Evolutionary conservation across 306 rosid species (phyloP), one percentile per base, ranked within the genome.

Genomic region (Pterocarpus santalinus): DNA sequence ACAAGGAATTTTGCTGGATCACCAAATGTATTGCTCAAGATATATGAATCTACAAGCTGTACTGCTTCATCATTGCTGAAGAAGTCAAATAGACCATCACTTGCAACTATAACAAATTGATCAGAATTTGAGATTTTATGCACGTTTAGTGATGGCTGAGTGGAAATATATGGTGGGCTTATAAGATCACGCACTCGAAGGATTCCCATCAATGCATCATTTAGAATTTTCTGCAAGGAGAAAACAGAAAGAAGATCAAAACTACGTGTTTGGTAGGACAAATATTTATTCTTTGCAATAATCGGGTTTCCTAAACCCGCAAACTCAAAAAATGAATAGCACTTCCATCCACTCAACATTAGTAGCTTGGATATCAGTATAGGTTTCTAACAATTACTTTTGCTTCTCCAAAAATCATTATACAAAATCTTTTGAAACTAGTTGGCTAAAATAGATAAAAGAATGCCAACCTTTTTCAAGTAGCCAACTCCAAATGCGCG

Each of bases 401-500:
- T 46, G 46, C 30, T 62, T 30, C 32, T 38, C 9, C 3, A 1
- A 49, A 61, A 41, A 68, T 60, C 49, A 64, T 51, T 36, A 69
- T 49, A 51, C 76, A 73, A 78, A 78, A 78, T 41, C 73, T 33
- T 55, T 68, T 63, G 72, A 77, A 77, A 73, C 69, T 75, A 7
- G 39, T 64, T 49, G 73, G 34, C 52, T 47, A 72, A 63, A 64
- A 41, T 41, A 47, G 60, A 41, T 16, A 66, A 43, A 80, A 41
- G 34, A 84, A 46, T 8, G 72, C 68, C 13, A 7, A 96, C 99
- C 99, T 92, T 92, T 87, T 96, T 96, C 87, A 96, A 84, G 92
- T 96, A 96, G 75, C 99, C 99, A 80, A 88, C 99, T 80, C 99
- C 99, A 75, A 96, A 88, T 32, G 98, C 99, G 47, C 99, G 95